phyloP scores from a whole-genome alignment of 768 basidiomycete genomes.

The Tulasnella sp. region DNA sequence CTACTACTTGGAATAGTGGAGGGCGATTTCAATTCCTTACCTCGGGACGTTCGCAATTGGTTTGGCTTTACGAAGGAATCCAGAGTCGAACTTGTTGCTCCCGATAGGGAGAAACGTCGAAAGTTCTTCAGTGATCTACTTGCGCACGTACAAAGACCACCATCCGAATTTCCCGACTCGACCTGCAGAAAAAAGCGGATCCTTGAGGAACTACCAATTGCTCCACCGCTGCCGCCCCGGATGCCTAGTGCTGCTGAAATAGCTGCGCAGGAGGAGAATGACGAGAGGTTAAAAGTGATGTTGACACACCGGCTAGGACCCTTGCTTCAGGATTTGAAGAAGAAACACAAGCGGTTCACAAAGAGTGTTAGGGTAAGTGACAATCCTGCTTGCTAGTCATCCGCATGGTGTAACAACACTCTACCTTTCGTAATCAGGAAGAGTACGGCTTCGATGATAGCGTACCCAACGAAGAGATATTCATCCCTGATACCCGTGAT shows the following conservation, averaged over 20 bases:
- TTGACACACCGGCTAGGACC: conserved; percentile 86
- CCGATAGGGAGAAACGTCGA: conserved; percentile 42
- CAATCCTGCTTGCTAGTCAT: neutral
- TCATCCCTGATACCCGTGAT: too few relatives aligned
- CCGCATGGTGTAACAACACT: conserved; percentile 6
- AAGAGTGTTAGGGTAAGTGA: conserved; percentile 58
- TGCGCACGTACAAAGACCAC: conserved; percentile 55
- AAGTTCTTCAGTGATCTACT: conserved; percentile 69
- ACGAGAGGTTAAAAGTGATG: conserved; percentile 61
- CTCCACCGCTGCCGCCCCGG: conserved; percentile 79
- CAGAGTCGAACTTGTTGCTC: conserved; percentile 44
- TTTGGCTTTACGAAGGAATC: conserved; percentile 74
- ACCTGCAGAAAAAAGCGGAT: conserved; percentile 70
- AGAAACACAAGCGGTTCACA: conserved; percentile 83
- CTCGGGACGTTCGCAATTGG: conserved; percentile 77
- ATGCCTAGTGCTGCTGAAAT: conserved; percentile 72
- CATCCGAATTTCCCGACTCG: conserved; percentile 82
- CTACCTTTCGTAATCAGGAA: conserved; percentile 36
- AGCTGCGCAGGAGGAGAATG: conserved; percentile 67
- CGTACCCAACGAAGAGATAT: too few relatives aligned
- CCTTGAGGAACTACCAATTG: conserved; percentile 73
- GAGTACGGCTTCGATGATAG: conserved; percentile 52
- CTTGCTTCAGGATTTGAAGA: conserved; percentile 75
- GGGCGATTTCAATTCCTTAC: conserved; percentile 52
- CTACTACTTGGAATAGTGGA: conserved; percentile 83